Base-by-base conservation (phyloP, 768 basidiomycete genomes). In the Udeniomyces megalosporus region DNA sequence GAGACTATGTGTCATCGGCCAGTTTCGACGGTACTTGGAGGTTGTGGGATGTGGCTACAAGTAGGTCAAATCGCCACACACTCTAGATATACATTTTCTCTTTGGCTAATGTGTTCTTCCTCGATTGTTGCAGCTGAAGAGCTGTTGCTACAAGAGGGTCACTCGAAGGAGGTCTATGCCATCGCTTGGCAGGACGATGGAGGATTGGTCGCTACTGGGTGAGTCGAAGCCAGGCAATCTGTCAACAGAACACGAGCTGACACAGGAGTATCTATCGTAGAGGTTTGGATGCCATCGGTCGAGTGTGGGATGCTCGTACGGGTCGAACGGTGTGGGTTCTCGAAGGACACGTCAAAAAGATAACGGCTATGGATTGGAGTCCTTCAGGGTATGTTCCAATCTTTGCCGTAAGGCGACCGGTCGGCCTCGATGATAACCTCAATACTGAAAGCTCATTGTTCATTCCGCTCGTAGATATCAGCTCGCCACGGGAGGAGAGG, bases 11-110 rank as follows among this genome's bases (percentile, higher is more conserved):
- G 31, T 92, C 86, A 1, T 92, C 89, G 65, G 92, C 95, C 0
- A 89, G 88, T 66, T 97, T 92, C 69, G 95, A 99, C 73, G 93
- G 88, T 17, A 88, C 93, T 29, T 99, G 95, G 95, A 78, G 95
- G 48, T 74, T 97, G 57, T 99, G 95, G 95, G 93, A 99, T 73
- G 84, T 90, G 15, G 78, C 79, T 56, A 86, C 83, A 0, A 76
- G 82, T 1, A 83, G 82, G 72, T 46, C 7, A n/a, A n/a, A n/a
- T n/a, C n/a, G n/a, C n/a, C n/a, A n/a, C n/a, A n/a, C n/a, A n/a
- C n/a, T n/a, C n/a, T n/a, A n/a, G n/a, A n/a, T n/a, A n/a, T n/a
- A n/a, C n/a, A n/a, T n/a, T n/a, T n/a, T n/a, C 28, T 28, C 59
- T 15, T 34, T 20, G 20, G 32, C n/a, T 54, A 38, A 10, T 42